A percentile compares a stretch with the other conserved stretches of the same genome.
phyloP scores from a whole-genome alignment of 352 stramenopile genomes.

The Phytophthora podocarpi region DNA sequence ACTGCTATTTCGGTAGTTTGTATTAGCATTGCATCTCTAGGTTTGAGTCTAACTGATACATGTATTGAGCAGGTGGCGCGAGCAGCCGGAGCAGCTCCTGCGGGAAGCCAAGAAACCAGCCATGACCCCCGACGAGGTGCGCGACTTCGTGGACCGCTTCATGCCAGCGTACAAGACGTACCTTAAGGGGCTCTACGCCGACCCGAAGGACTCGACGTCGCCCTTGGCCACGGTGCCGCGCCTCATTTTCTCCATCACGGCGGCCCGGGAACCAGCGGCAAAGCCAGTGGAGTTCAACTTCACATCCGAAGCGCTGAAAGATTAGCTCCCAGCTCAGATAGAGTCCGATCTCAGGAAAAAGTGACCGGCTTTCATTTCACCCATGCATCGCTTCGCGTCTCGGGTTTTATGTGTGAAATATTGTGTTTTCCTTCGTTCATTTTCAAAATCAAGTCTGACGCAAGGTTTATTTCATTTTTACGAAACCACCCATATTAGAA shows the following conservation, averaged over 20 bases:
- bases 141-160: constrained; percentile 88
- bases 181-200: constrained; percentile 59
- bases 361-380: not conserved
- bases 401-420: too few species aligned
- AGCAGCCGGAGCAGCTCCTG: constrained; percentile 78
- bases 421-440: not conserved
- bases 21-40: not conserved
- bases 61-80: constrained; percentile 63
- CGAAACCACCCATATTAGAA: constrained; percentile 15
- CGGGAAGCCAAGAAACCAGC: constrained; percentile 62
- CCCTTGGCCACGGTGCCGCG: constrained; percentile 42
- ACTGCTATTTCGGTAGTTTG: not conserved
- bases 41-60: constrained; percentile 9
- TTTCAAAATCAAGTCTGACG: not conserved
- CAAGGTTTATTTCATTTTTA: too few species aligned
- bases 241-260: constrained; percentile 68
- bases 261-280: constrained; percentile 38
- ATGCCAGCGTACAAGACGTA: constrained; percentile 87
- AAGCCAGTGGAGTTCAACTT: constrained; percentile 62
- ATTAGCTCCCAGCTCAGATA: constrained; percentile 15
- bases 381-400: too few species aligned
- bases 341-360: constrained; percentile 5
- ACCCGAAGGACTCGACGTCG: constrained; percentile 24
- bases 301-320: constrained; percentile 35
- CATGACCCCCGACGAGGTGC: constrained; percentile 66